Evolutionary conservation across 371 early-diverging fungal genomes (phyloP).

Genomic region (Mortierella sp.): DNA sequence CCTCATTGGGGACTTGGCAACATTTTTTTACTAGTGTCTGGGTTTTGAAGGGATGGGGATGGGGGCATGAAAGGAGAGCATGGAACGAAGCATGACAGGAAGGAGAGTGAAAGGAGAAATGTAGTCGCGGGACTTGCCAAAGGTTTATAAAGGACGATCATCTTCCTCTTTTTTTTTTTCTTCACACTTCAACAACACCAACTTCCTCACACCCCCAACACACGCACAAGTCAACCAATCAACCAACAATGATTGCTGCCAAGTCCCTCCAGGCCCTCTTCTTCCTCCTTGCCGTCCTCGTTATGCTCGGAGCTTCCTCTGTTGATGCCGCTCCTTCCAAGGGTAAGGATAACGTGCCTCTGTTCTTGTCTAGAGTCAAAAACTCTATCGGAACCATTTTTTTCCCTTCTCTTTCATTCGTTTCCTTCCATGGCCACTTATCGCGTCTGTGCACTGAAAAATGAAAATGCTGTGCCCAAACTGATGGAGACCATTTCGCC

Average conservation of each 20-base stretch:
- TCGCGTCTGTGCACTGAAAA: background rate
- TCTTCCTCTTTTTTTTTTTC: background rate
- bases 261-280: background rate
- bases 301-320: slow-evolving; percentile 9
- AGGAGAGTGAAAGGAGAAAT: too few relatives aligned
- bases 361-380: background rate
- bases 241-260: background rate
- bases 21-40: background rate
- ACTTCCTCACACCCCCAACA: background rate
- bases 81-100: background rate
- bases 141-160: background rate
- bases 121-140: background rate
- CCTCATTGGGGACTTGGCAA: background rate
- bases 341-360: background rate
- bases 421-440: too few relatives aligned
- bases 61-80: background rate
- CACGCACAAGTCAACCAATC: too few relatives aligned
- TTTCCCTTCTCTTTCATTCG: background rate
- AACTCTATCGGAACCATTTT: background rate
- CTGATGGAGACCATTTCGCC: background rate
- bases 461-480: background rate
- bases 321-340: slow-evolving; percentile 14
- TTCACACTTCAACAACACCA: background rate
- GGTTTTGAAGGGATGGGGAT: background rate
- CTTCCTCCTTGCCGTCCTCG: background rate